Conservation (phyloP, 2,329 filamentous ascomycete species). For the Cordyceps javanica region DNA sequence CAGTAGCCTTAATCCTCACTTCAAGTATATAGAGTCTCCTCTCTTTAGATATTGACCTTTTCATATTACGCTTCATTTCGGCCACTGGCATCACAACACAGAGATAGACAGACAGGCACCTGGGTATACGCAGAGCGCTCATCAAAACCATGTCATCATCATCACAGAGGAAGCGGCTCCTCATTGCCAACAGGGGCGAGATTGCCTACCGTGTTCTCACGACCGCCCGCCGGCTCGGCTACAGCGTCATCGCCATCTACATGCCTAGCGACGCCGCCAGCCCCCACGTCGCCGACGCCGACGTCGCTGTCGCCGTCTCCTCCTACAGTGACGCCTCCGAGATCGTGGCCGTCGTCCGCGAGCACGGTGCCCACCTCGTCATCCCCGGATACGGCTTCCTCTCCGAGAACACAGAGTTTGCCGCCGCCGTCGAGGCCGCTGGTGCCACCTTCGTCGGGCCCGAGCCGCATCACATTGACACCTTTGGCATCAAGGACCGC, state of each 20-base stretch:
- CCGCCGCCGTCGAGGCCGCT: slow-evolving; percentile 41
- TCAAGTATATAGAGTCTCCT: background rate
- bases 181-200: slow-evolving; percentile 56
- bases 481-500: slow-evolving; percentile 53
- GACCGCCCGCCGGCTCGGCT: slow-evolving; percentile 36
- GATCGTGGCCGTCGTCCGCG: slow-evolving; percentile 29
- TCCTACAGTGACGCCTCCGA: slow-evolving; percentile 16
- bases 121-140: background rate
- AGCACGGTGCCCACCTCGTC: slow-evolving; percentile 45
- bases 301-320: slow-evolving; percentile 38
- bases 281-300: slow-evolving; percentile 46
- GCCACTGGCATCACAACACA: background rate
- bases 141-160: background rate
- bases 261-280: slow-evolving; percentile 49
- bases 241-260: slow-evolving; percentile 51
- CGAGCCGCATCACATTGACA: slow-evolving; percentile 43
- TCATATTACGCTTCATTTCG: background rate
- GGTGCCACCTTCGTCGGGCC: slow-evolving; percentile 56
- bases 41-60: background rate
- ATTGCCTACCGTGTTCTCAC: slow-evolving; percentile 48
- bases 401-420: slow-evolving; percentile 57
- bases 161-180: slow-evolving; percentile 31
- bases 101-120: background rate
- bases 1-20: background rate
- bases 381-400: slow-evolving; percentile 62